A percentile compares a stretch with the other conserved stretches of the same genome.
These are phyloP conservation scores for Aureobasidium sp. DNA, from an alignment of 2,329 filamentous ascomycete genomes.

Conservation along the genomic window DNA sequence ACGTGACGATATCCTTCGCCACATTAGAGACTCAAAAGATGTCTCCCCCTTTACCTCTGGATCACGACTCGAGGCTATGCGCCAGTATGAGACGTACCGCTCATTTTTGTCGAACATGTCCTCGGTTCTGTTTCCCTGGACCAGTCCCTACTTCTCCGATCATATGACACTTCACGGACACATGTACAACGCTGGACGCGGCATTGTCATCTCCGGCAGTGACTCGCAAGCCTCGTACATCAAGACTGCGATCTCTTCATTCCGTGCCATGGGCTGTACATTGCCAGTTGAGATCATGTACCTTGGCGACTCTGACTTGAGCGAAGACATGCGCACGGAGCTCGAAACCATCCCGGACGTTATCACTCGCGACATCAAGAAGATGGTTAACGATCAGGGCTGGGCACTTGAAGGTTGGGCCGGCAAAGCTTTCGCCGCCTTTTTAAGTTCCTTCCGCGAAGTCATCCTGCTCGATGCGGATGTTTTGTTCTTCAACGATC, in stretches of 20 bases:
- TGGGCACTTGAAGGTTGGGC: constrained; percentile 40
- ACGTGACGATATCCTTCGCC: constrained; percentile 34
- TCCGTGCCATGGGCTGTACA: constrained; percentile 31
- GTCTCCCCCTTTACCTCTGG: constrained; percentile 17
- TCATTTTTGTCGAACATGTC: constrained; percentile 32
- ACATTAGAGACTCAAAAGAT: constrained; percentile 23
- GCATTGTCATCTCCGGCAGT: constrained; percentile 38
- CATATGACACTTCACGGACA: constrained; percentile 37
- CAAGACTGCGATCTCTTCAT: constrained; percentile 33
- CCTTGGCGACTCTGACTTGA: constrained; percentile 36
- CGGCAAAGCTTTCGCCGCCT: constrained; percentile 39
- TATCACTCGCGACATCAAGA: constrained; percentile 35
- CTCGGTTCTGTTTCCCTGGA: constrained; percentile 32
- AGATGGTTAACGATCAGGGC: constrained; percentile 37
- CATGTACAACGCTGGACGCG: constrained; percentile 33
- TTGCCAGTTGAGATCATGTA: constrained; percentile 35
- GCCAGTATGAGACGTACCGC: constrained; percentile 36
- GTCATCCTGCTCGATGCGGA: constrained; percentile 41
- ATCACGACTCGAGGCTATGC: constrained; percentile 27
- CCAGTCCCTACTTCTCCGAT: constrained; percentile 35
- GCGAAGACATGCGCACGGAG: constrained; percentile 33
- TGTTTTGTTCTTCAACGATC: constrained; percentile 35
- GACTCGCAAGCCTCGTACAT: constrained; percentile 36
- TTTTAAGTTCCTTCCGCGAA: constrained; percentile 40
- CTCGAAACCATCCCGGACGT: constrained; percentile 37